Conservation (phyloP, 1,284 basidiomycete genomes). For the Ceratobasidium sp. region DNA sequence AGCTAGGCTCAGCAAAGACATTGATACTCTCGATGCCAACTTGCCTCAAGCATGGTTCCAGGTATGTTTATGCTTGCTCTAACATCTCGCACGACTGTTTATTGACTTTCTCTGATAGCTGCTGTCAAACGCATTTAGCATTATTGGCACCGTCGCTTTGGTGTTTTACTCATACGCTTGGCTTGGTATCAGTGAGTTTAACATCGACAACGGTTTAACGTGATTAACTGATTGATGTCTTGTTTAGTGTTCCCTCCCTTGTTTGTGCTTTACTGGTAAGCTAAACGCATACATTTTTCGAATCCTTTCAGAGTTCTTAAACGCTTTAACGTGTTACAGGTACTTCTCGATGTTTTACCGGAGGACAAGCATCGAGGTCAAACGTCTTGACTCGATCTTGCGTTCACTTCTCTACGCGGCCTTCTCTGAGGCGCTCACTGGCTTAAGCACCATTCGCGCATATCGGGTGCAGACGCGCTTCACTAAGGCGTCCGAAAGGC, state of each 20-base stretch:
- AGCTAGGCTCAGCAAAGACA: conserved; percentile 69
- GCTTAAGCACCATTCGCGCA: conserved; percentile 71
- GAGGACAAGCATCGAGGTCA: conserved; percentile 69
- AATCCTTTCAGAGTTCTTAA: conserved; percentile 53
- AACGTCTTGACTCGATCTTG: conserved; percentile 75
- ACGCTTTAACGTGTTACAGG: conserved; percentile 40
- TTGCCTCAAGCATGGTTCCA: conserved; percentile 51
- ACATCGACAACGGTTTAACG: background rate
- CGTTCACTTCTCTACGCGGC: conserved; percentile 71
- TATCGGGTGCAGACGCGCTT: conserved; percentile 59
- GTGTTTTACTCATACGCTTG: conserved; percentile 73
- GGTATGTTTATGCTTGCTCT: conserved; percentile 47
- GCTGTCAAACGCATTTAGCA: conserved; percentile 60
- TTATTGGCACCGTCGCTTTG: conserved; percentile 66
- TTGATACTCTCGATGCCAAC: conserved; percentile 57
- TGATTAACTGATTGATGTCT: background rate
- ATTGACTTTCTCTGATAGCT: conserved; percentile 53
- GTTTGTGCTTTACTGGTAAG: conserved; percentile 46
- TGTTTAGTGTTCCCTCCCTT: conserved; percentile 59
- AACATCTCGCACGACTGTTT: background rate
- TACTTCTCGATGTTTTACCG: conserved; percentile 64
- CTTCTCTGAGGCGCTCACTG: conserved; percentile 68
- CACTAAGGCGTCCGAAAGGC: conserved; percentile 51
- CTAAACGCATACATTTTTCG: conserved; percentile 47
- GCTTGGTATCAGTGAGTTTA: conserved; percentile 57